phyloP scores from a whole-genome alignment of 306 rosid species.

The Ormosia semicastrata region DNA sequence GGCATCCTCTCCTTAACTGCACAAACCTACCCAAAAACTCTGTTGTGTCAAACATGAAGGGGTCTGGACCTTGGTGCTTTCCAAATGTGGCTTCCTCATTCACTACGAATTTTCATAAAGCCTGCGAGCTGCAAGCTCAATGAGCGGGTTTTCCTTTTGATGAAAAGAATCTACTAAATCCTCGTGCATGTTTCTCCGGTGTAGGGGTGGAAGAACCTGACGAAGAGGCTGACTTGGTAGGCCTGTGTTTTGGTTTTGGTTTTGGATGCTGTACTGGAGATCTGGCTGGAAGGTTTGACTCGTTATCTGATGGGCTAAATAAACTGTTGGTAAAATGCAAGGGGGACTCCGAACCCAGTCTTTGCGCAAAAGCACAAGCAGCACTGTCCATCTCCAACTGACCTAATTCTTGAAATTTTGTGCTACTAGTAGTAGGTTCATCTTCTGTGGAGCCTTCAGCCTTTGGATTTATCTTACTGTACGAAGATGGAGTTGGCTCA shows the following conservation, averaged over 20 bases:
- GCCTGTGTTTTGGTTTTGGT: conserved; percentile 70
- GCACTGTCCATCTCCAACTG: conserved; percentile 50
- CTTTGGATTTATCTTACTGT: conserved; percentile 51
- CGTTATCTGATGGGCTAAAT: conserved; percentile 64
- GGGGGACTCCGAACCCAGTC: conserved; percentile 60
- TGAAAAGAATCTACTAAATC: conserved; percentile 94
- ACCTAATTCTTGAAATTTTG: conserved; percentile 49
- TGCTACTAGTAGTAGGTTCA: conserved; percentile 51
- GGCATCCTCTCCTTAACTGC: conserved; percentile 38
- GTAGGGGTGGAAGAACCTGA: conserved; percentile 71
- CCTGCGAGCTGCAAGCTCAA: conserved; percentile 50
- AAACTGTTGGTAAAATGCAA: conserved; percentile 47
- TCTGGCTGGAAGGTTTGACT: conserved; percentile 45
- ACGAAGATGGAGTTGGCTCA: conserved; percentile 53
- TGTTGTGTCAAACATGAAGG: conserved; percentile 35
- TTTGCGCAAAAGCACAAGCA: conserved; percentile 40
- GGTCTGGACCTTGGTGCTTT: conserved; percentile 33
- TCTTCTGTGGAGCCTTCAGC: conserved; percentile 48
- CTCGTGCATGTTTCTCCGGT: conserved; percentile 84
- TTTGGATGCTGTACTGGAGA: conserved; percentile 60
- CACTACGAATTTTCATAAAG: conserved; percentile 25
- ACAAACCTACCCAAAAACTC: conserved; percentile 47
- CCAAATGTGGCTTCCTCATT: conserved; percentile 23
- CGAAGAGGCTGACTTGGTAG: conserved; percentile 78
- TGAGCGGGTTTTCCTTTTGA: conserved; percentile 69